Base-by-base conservation (phyloP, 2,329 filamentous ascomycete species). In the Tolypocladium album region DNA sequence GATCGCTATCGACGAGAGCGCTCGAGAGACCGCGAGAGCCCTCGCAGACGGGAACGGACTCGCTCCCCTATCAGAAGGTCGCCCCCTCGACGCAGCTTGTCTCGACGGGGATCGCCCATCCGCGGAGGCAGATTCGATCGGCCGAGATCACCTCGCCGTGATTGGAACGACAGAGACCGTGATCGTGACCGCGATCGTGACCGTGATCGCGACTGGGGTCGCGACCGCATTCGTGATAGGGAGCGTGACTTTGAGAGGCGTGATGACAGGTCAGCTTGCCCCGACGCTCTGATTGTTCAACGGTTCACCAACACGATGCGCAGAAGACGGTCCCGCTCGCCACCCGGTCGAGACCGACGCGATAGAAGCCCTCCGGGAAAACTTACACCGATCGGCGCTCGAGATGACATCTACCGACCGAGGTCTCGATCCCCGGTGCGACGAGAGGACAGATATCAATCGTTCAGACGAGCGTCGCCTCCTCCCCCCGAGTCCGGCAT, bases 241-340 rank as follows among this genome's bases (percentile, higher is more conserved):
- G 70, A 72, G 36, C 65, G 71, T 53, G 71, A 75, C 36, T 65
- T 73, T 52, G 76, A 75, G 58, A 72, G 70, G 59, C 76, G 78
- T 17, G 77, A 80, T 59, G 75, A 77, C 42, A 72, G 75, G 72
- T 74, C 61, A 67, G 69, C 53, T 58, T 56, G 17, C 11, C n/a
- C 39, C 20, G 31, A 27, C 31, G 3, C 24, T 27, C 40, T 36
- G 39, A 36, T n/a, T 31, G 17, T 20, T 36, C 20, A 27, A n/a
- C 6, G 4, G 36, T 17, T 24, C 24, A 22, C 31, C 6, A 38
- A 55, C 50, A 38, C 50, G 8, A 4, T 17, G 36, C 20, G 17
- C 64, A 82, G 80, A 69, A 76, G 80, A 63, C 75, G 82, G 65
- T 85, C 82, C 31, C 76, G 82, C 56, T 84, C 82, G 40, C 82